These are phyloP conservation scores for Aspergillus texensis DNA, from an alignment of 2,329 filamentous ascomycete species.

Conservation along the genomic window DNA sequence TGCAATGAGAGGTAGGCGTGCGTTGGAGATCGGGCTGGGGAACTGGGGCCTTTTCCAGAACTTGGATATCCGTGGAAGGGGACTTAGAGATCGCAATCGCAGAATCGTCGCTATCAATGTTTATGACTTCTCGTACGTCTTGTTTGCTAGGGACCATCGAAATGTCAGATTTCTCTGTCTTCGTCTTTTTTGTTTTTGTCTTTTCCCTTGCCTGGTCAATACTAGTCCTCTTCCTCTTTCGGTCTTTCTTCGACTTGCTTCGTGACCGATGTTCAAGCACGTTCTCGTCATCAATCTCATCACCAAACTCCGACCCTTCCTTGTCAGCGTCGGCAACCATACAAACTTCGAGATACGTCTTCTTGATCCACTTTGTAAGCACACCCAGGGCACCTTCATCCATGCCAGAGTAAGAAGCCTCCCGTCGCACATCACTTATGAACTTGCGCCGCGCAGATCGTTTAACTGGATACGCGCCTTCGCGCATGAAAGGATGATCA, in stretches of 20 bases:
- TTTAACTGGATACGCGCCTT: constrained; percentile 17
- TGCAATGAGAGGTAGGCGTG: neutral
- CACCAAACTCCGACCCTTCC: constrained; percentile 22
- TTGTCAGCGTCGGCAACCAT: constrained; percentile 2
- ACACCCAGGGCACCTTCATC: constrained; percentile 10
- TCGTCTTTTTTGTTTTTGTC: neutral
- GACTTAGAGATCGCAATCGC: neutral
- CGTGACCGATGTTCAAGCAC: neutral
- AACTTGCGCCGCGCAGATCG: constrained; percentile 25
- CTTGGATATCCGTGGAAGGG: neutral
- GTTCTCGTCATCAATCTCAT: constrained; percentile 26
- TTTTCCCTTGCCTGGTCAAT: neutral
- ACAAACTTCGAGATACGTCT: constrained; percentile 23
- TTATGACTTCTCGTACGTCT: neutral
- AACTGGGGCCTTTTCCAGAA: neutral
- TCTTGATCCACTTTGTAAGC: constrained; percentile 27
- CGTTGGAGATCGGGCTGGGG: constrained; percentile 1
- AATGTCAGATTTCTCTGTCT: too few species aligned
- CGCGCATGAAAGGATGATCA: constrained; percentile 22
- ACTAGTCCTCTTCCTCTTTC: neutral
- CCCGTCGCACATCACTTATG: constrained; percentile 17
- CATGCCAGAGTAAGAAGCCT: constrained; percentile 22
- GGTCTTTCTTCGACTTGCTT: constrained; percentile 10
- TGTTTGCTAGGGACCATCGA: neutral
- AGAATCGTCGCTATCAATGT: neutral